Percentiles rank a stretch among this genome's conserved stretches.
phyloP scores from a whole-genome alignment of 352 stramenopile species.

The Phytophthora ohioensis region DNA sequence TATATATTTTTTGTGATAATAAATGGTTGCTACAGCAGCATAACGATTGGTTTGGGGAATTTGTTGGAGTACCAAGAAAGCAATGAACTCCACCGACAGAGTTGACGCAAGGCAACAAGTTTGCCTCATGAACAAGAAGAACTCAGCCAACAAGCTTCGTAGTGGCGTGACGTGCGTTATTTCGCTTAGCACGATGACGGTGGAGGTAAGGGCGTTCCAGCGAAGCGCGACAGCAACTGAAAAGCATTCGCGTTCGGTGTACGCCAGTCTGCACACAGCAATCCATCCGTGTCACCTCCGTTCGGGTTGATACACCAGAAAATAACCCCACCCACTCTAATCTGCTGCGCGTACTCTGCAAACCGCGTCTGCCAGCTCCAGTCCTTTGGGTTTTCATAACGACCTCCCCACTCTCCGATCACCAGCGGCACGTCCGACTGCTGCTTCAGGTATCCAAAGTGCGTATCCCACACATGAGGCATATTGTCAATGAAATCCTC shows the following conservation, averaged over 20 bases:
- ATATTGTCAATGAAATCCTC: conserved; percentile 57
- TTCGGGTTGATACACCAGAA: conserved; percentile 82
- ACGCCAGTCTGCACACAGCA: conserved; percentile 66
- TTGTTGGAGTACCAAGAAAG: no score
- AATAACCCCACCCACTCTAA: conserved; percentile 54
- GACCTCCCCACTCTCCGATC: conserved; percentile 71
- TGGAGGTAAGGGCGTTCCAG: conserved; percentile 43
- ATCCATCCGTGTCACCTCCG: conserved; percentile 62
- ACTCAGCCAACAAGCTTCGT: no score
- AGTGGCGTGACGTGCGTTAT: no score
- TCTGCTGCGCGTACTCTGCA: conserved; percentile 48
- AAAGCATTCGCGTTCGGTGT: conserved; percentile 58
- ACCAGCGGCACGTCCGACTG: conserved; percentile 50
- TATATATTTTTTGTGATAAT: background rate
- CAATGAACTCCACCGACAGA: no score
- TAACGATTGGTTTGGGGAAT: no score
- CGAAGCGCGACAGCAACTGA: conserved; percentile 51
- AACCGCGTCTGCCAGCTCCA: conserved; percentile 60
- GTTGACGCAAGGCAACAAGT: no score
- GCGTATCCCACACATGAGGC: conserved; percentile 58
- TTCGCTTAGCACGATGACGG: background rate
- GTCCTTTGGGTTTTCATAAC: conserved; percentile 45
- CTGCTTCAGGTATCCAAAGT: conserved; percentile 61
- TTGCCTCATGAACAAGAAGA: no score
- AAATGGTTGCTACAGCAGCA: conserved; percentile 3